Evolutionary conservation across 1,139 yeast genomes (phyloP), one percentile per base, ranked within the genome.

Genomic region (Nakaseomyces uthaithaninus): DNA sequence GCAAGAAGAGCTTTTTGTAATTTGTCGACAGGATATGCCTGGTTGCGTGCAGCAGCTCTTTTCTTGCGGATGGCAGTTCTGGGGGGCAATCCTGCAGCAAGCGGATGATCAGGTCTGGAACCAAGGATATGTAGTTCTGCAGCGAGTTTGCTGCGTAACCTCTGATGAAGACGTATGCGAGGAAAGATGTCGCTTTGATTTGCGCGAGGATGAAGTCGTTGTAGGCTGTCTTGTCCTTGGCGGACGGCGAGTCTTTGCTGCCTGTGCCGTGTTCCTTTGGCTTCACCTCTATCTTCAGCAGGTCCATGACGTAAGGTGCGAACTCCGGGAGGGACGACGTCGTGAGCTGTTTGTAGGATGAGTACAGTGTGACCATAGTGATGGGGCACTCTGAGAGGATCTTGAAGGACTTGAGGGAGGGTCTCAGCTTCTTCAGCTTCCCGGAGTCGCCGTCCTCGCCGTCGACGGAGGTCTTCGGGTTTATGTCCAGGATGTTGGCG

Each of bases 311-410:
- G 46, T 81, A 77, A 0, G 97, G 96, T 43, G 91, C 73, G 50
- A 91, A 85, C 15, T 67, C 68, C 1, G 93, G 87, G 33, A 91
- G 68, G 1, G 91, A 76, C 0, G 83, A 67, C 38, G 75, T 74
- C 2, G 84, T 85, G 41, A 87, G 65, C 34, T 76, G 77, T 57
- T 86, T 85, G 64, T 89, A 89, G 0, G 95, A 80, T 1, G 95
- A 83, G 53, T 85, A 86, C 41, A 93, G 69, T 6, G 95, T 77
- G 2, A 93, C 98, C 77, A 93, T 84, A 8, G 95, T 89, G 31
- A 93, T 89, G 5, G 99, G 99, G 58, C 97, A 89, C 61, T 93
- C 99, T 0, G 96, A 87, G 44, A 91, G 71, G 9, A 93, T 86
- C 57, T 87, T 89, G 68, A 91, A 91, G 1, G 97, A 87, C 53